Base-by-base conservation (phyloP, 2,329 filamentous ascomycete species). In the Gliomastix tumulicola region DNA sequence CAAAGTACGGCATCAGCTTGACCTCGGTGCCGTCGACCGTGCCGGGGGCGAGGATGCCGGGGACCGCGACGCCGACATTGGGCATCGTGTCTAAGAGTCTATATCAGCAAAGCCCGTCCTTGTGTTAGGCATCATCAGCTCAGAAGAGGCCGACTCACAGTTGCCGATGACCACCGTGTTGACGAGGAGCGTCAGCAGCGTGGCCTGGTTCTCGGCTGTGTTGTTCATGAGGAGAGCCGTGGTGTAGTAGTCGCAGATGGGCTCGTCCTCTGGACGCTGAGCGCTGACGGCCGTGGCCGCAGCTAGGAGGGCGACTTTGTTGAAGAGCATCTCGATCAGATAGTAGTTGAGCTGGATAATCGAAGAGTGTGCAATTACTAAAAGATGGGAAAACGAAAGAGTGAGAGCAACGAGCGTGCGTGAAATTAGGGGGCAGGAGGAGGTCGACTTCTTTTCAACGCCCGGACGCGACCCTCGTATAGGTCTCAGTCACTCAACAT, bases 151-250 rank as follows among this genome's bases (percentile, higher is more conserved):
- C 12, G 7, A 41, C 62, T 45, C 50, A 69, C 68, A 77, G 54
- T 77, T 78, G n/a, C 77, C 76, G 45, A 79, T 76, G 42, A 80
- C 73, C 16, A 70, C 77, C 7, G 74, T 79, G 56, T 80, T 80
- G 47, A 81, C 74, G 5, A 81, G 53, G 2, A 74, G 57, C 3
- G 68, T 75, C 47, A 81, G 47, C 3, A 80, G 59, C 1, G 64
- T 69, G 37, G 64, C 57, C 53, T 82, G 76, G 51, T 77, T 79
- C 21, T 60, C 65, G 15, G 71, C 70, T 25, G 69, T 79, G 60
- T 79, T 80, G 27, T 75, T 62, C 53, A 65, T 71, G 37, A 79
- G 61, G 10, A 79, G 53, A n/a, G 69, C 68, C 4, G 63, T 74
- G 22, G 76, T 79, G 57, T 81, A 81, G 56, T 78, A 77, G 59